Base-by-base conservation (phyloP, 805 yeast species). In the Zygosaccharomyces rouxii region DNA sequence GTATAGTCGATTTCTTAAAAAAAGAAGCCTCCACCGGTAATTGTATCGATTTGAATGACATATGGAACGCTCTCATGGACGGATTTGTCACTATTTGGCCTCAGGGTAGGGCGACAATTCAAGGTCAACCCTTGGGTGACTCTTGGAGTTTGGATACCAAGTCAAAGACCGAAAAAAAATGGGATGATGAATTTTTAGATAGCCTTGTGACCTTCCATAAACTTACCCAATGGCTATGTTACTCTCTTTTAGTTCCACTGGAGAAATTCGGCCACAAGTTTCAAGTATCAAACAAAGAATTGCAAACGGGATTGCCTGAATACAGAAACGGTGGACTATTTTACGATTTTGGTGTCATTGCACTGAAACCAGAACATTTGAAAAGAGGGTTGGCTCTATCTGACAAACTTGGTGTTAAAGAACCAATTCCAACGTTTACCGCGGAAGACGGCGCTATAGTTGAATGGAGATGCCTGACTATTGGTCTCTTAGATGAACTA, bases 381-480 rank as follows among this genome's bases (percentile, higher is more conserved):
- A 48, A 57, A 18, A 52, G 62, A 38, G 84, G 83, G 0, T 51
- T 76, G 9, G 54, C 55, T 5, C 55, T 70, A 9, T 60, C 77
- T 1, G 53, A 58, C 23, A 49, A 63, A 23, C 56, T 71, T 28
- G 51, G 51, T 1, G 55, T 59, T 2, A 62, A 64, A 0, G 54
- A 64, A 11, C 54, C 55, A 0, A 68, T 78, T 19, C 85, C 86
- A 33, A 68, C 76, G 2, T 81, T 72, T 54, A 60, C 62, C 0
- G 82, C 84, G 1, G 73, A 71, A 25, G 80, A 79, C 55, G 85
- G 82, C 42, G 76, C 73, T 18, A 80, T 82, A 48, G 83, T 81
- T 10, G 87, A 81, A 58, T 81, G 87, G 87, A 72, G 87, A 59
- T 79, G 84, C 28, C 67, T 74, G 43, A 81, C 83, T 0, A 75